Conservation (phyloP, 805 yeast genomes). For the Candida wancherniae region DNA sequence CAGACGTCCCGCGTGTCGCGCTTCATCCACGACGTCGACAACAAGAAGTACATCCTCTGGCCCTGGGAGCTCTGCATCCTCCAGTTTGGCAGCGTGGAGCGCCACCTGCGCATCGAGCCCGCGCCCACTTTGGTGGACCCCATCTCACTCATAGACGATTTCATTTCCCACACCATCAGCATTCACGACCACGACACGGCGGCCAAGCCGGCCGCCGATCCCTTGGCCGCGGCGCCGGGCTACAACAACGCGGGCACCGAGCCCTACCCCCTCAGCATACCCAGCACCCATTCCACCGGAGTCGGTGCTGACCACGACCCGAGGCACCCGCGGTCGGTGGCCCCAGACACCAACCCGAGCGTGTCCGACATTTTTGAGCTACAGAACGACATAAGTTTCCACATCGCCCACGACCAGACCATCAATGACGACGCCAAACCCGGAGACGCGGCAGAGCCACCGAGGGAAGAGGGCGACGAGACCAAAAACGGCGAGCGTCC, state of each 20-base stretch:
- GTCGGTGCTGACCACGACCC: slow-evolving; percentile 4
- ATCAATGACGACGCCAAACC: no score
- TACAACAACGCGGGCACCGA: not conserved
- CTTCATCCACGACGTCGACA: slow-evolving; percentile 49
- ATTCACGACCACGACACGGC: slow-evolving; percentile 16
- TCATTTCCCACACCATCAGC: slow-evolving; percentile 16
- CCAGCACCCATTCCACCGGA: slow-evolving; percentile 13
- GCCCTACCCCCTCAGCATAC: slow-evolving; percentile 13
- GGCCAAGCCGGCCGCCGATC: not conserved
- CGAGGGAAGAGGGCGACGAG: no score
- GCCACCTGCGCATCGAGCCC: not conserved
- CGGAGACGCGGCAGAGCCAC: no score
- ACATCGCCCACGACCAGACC: no score
- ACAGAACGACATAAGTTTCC: slow-evolving; percentile 9
- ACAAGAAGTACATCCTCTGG: slow-evolving; percentile 62
- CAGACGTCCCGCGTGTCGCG: slow-evolving; percentile 58
- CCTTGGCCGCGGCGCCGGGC: not conserved
- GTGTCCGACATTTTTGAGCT: slow-evolving; percentile 3
- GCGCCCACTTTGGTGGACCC: slow-evolving; percentile 20
- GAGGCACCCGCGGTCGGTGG: slow-evolving; percentile 2
- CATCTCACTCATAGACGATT: slow-evolving; percentile 30
- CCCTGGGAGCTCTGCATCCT: slow-evolving; percentile 62
- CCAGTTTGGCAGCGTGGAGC: slow-evolving; percentile 39
- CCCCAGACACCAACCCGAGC: not conserved
- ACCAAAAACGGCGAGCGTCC: not conserved